Conservation (phyloP, 257 asterid species). For the Voacanga thouarsii region DNA sequence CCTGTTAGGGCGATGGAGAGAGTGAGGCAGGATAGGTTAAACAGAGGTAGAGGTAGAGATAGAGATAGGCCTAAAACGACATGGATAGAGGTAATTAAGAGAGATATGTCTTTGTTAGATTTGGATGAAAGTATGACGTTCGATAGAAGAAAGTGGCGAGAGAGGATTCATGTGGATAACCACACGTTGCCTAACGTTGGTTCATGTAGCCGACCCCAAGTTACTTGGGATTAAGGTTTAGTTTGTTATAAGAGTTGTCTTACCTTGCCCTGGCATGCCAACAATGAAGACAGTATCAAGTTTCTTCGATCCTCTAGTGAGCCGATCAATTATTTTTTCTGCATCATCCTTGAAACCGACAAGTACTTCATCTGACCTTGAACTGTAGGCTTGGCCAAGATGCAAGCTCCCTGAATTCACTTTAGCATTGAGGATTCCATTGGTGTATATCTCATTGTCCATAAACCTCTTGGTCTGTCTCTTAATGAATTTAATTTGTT, state of each 20-base stretch:
- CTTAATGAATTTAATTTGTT: slow-evolving; percentile 1
- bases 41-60: no score
- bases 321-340: not conserved
- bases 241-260: not conserved
- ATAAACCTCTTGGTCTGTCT: not conserved
- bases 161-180: no score
- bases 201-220: no score
- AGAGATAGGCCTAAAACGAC: no score
- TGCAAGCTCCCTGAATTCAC: not conserved
- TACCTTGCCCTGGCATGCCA: slow-evolving; percentile 9
- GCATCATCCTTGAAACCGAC: not conserved
- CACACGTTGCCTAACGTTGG: no score
- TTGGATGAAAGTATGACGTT: no score
- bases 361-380: not conserved
- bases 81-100: no score
- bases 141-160: no score
- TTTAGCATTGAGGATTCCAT: not conserved
- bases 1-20: no score
- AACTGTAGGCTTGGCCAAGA: not conserved
- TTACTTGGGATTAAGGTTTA: no score
- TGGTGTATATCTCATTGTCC: not conserved
- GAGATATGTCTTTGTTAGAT: no score
- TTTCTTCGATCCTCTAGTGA: not conserved
- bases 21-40: no score
- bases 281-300: not conserved